Conservation (phyloP, 306 rosid species). For the Glycine tomentella region DNA sequence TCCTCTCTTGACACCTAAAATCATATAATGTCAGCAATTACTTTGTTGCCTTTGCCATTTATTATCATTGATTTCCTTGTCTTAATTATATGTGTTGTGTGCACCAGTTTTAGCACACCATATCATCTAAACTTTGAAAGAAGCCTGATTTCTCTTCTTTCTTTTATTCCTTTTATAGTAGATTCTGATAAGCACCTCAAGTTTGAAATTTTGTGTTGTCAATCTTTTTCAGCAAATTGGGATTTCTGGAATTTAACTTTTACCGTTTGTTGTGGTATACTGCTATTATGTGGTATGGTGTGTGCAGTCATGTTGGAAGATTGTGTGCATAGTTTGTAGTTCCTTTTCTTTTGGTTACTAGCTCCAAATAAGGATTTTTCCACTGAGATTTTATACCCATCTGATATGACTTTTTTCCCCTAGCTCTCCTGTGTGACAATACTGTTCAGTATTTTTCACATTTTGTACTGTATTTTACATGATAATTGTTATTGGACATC, state of each 20-base stretch:
- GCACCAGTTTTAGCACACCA: neutral
- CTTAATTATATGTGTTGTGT: neutral
- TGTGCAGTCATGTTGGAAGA: conserved; percentile 14
- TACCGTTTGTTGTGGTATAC: neutral
- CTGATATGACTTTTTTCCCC: neutral
- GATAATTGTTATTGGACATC: neutral
- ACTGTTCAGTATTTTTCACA: neutral
- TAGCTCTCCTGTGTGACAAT: neutral
- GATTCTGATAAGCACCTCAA: conserved; percentile 14
- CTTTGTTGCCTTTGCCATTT: neutral
- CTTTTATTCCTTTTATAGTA: neutral
- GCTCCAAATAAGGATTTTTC: neutral
- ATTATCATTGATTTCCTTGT: neutral
- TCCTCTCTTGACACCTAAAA: neutral
- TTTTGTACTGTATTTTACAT: neutral
- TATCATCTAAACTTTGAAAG: neutral
- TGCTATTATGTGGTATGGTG: neutral
- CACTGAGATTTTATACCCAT: neutral
- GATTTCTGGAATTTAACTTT: conserved; percentile 1
- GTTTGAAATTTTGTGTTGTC: conserved; percentile 21
- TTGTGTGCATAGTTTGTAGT: neutral
- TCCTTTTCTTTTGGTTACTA: conserved; percentile 7
- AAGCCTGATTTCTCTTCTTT: neutral
- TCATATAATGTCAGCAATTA: neutral
- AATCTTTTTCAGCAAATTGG: conserved; percentile 11